Conservation (phyloP, 352 stramenopile species). For the Halophytophthora polymorphica region DNA sequence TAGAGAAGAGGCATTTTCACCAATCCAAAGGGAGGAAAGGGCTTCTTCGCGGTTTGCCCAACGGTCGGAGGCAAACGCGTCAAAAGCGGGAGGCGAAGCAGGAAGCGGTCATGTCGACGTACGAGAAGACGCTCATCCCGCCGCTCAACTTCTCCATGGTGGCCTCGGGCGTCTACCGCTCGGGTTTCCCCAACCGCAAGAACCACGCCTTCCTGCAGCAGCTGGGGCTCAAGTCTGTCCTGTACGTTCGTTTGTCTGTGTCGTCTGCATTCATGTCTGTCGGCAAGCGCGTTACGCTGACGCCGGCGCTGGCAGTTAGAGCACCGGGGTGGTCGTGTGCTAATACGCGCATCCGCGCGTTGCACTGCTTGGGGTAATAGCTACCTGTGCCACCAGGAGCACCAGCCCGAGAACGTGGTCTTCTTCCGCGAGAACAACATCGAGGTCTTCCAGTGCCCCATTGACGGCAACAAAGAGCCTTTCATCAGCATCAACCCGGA, state of each 20-base stretch:
- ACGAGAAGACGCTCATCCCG: slow-evolving; percentile 87
- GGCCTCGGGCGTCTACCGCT: slow-evolving; percentile 84
- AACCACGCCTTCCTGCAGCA: slow-evolving; percentile 87
- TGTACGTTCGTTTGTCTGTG: slow-evolving; percentile 42
- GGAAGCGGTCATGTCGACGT: slow-evolving; percentile 54
- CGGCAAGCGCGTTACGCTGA: neutral
- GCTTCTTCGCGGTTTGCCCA: too few species aligned
- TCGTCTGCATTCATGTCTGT: too few species aligned
- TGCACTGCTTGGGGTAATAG: slow-evolving; percentile 20
- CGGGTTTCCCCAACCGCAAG: slow-evolving; percentile 84
- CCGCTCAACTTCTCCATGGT: slow-evolving; percentile 91
- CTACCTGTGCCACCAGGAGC: slow-evolving; percentile 82
- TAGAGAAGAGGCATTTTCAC: too few species aligned
- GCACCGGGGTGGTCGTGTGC: too few species aligned
- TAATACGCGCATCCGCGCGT: neutral
- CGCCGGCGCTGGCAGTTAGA: neutral
- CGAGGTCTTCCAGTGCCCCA: slow-evolving; percentile 78
- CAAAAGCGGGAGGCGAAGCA: neutral
- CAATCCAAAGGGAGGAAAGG: too few species aligned
- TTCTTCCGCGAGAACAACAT: slow-evolving; percentile 86
- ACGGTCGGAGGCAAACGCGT: too few species aligned
- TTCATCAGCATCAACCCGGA: slow-evolving; percentile 88
- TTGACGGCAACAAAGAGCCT: slow-evolving; percentile 89
- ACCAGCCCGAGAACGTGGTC: slow-evolving; percentile 73
- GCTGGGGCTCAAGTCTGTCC: slow-evolving; percentile 80